Conservation (phyloP, 2,329 filamentous ascomycete genomes). For the Blastomyces percursus region DNA sequence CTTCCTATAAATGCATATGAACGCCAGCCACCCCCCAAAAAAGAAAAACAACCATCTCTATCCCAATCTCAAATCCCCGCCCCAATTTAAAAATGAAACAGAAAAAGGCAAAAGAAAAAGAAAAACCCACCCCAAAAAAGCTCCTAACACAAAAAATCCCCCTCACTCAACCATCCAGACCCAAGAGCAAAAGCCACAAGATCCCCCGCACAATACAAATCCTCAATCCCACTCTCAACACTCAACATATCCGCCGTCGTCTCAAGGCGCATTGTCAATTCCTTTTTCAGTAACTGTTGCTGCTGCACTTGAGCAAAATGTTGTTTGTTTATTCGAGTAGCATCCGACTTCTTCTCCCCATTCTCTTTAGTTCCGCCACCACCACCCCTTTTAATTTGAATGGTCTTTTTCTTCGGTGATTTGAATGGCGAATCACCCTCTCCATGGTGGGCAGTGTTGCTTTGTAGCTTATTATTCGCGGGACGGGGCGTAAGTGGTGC, state of each 20-base stretch:
- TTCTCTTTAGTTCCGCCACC: not conserved
- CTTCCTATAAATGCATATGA: no score
- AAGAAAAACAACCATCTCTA: no score
- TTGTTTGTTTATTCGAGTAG: no score
- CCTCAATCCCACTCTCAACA: slow-evolving; percentile 29
- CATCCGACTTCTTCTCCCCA: no score
- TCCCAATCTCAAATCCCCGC: not conserved
- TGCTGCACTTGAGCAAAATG: no score
- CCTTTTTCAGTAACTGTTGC: slow-evolving; percentile 15
- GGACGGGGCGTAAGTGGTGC: slow-evolving; percentile 26
- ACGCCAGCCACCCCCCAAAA: no score
- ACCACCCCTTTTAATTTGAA: not conserved
- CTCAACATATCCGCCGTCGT: slow-evolving; percentile 28
- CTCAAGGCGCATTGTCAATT: slow-evolving; percentile 24
- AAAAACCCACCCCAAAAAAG: not conserved
- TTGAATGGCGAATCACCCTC: not conserved
- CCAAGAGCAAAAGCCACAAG: slow-evolving; percentile 36
- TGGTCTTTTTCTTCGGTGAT: slow-evolving; percentile 10
- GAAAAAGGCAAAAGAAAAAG: not conserved
- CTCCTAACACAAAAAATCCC: slow-evolving; percentile 26
- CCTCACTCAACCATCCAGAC: slow-evolving; percentile 30
- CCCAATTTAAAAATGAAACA: not conserved
- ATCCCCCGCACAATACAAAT: slow-evolving; percentile 35
- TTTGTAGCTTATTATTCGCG: slow-evolving; percentile 20
- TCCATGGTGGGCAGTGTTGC: not conserved